Base-by-base conservation (phyloP, 345 rosid genomes). In the Adansonia digitata region DNA sequence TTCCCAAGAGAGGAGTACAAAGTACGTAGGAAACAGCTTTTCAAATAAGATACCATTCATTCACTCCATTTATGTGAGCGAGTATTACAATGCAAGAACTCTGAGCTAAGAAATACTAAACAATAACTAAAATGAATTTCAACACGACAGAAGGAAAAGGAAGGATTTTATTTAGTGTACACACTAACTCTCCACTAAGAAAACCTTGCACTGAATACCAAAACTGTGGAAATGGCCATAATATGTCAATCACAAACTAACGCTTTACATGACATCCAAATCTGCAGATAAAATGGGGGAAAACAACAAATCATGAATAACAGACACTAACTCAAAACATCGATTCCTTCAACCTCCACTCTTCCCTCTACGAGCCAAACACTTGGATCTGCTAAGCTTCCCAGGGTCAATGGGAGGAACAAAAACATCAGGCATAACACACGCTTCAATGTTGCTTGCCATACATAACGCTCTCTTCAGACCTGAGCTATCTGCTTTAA, bases 401-500 rank as follows among this genome's bases (percentile, higher is more conserved):
- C 55, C 55, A 26, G 15, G 20, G 14, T 26, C 45, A 66, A 37
- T 2, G 2, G 3, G 17, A 2, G 27, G 5, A 11, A n/a, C n/a
- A 55, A 61, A 72, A 42, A 31, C 14, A 51, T 49, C 10, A 45
- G 55, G 15, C 71, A 17, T 14, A 52, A 29, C 11, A 34, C 45
- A 22, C 7, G n/a, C 69, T 69, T 60, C 52, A 7, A n/a, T 10
- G 1, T 62, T 24, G 39, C 20, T 3, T 14, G 95, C 76, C 85
- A 90, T n/a, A 43, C n/a, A 27, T 66, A n/a, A 15, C 27, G 0
- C 51, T 7, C 69, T 34, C 35, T 79, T 89, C 87, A 88, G 59
- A 84, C 78, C 45, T 84, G 93, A 66, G 90, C 78, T 20, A 86
- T 75, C 76, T 88, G 64, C 76, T 83, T 88, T 80, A 90, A 78